Evolutionary conservation across 805 yeast genomes (phyloP).

Genomic region (Jamesozyma jinghongensis): DNA sequence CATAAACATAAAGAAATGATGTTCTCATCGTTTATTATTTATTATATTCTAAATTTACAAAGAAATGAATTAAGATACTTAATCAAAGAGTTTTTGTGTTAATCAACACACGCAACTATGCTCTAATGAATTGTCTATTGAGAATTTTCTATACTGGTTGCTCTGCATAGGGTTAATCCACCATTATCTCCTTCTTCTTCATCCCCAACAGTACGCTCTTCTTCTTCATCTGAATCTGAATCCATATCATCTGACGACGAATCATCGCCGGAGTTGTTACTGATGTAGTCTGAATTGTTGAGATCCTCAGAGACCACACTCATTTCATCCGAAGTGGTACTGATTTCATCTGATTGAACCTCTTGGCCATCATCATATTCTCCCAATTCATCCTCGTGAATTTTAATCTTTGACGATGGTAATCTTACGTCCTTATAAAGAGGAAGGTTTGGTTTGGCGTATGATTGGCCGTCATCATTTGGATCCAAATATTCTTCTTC

Average conservation of each 20-base stretch:
- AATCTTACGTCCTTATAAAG: conserved; percentile 36
- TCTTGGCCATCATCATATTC: conserved; percentile 6
- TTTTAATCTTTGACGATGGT: conserved; percentile 32
- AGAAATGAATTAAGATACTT: too few species aligned
- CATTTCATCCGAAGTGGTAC: conserved; percentile 6
- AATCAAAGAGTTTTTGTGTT: too few species aligned
- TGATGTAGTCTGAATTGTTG: too few species aligned
- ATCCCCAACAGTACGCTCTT: conserved; percentile 6
- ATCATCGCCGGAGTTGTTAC: too few species aligned
- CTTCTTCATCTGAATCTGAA: conserved; percentile 8
- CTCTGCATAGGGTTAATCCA: conserved; percentile 22
- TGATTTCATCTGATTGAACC: conserved; percentile 11
- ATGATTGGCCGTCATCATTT: conserved; percentile 71
- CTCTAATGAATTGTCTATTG: too few species aligned
- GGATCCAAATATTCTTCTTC: conserved; percentile 73
- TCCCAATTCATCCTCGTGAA: conserved; percentile 10
- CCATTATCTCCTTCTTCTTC: conserved; percentile 25
- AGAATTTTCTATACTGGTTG: conserved; percentile 10
- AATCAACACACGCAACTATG: too few species aligned
- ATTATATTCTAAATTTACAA: too few species aligned
- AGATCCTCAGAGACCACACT: conserved; percentile 8
- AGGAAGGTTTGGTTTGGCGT: conserved; percentile 53
- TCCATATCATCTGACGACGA: conserved; percentile 3
- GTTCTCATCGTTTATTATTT: background rate
- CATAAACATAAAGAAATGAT: background rate